These are phyloP conservation scores for Lasiodiplodia theobromae DNA, from an alignment of 2,329 filamentous ascomycete species.

Conservation along the genomic window DNA sequence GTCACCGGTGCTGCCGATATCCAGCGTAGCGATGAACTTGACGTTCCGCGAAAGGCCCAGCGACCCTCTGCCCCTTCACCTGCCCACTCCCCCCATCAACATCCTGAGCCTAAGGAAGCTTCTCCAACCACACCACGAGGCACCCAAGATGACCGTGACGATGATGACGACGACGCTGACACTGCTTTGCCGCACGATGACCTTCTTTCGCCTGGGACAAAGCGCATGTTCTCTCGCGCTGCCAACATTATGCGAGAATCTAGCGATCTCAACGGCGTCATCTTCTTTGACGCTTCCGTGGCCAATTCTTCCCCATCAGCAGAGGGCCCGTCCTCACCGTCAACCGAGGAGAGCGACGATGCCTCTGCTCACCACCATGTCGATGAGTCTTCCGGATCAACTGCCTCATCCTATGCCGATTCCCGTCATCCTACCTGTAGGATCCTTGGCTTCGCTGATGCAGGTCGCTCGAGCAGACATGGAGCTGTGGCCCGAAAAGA, in stretches of 20 bases:
- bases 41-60: background rate
- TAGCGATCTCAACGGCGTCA: constrained; percentile 42
- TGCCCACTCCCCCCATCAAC: background rate
- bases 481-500: background rate
- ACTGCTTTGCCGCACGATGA: constrained; percentile 35
- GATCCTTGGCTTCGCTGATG: constrained; percentile 34
- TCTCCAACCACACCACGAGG: background rate
- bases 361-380: background rate
- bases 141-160: rapidly evolving
- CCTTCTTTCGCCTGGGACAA: constrained; percentile 38
- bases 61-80: background rate
- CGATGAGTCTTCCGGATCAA: background rate
- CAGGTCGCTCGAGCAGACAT: constrained; percentile 18
- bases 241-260: constrained; percentile 43
- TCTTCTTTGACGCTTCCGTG: constrained; percentile 45
- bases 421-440: constrained; percentile 17
- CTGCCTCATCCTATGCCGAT: background rate
- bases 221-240: constrained; percentile 43
- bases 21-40: constrained; percentile 10
- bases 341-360: background rate
- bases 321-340: background rate
- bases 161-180: background rate
- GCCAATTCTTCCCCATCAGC: constrained; percentile 11
- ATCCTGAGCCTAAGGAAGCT: too few species aligned
- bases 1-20: constrained; percentile 13